These are phyloP conservation scores for Neopestalotiopsis clavispora DNA, from an alignment of 2,329 filamentous ascomycete genomes.

Conservation along the genomic window DNA sequence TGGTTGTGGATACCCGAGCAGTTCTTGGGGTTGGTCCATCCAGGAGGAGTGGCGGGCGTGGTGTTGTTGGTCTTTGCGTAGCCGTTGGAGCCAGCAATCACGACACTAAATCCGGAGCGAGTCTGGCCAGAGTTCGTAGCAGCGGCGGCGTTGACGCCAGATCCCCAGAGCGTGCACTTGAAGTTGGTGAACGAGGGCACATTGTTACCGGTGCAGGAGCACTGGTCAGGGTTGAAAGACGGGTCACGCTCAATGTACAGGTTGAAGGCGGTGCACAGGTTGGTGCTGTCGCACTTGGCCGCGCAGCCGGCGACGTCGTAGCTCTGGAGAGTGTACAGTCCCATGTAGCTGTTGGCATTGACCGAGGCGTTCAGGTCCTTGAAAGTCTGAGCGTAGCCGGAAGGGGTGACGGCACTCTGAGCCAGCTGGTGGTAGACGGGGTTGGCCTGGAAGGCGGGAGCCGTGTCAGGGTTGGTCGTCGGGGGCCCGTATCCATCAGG, in stretches of 20 bases:
- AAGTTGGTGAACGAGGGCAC: conserved; percentile 39
- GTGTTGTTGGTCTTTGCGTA: conserved; percentile 22
- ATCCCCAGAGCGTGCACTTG: conserved; percentile 44
- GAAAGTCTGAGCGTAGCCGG: conserved; percentile 36
- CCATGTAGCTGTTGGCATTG: conserved; percentile 30
- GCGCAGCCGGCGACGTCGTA: conserved; percentile 26
- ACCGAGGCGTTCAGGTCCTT: conserved; percentile 25
- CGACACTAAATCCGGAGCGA: conserved; percentile 20
- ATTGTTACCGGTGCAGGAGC: conserved; percentile 38
- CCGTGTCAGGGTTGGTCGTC: conserved; percentile 14
- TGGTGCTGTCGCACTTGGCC: conserved; percentile 23
- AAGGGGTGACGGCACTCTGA: conserved; percentile 20
- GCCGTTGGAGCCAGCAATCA: conserved; percentile 21
- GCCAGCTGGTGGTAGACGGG: conserved; percentile 17
- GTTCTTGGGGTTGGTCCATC: conserved; percentile 20
- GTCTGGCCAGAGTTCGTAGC: conserved; percentile 26
- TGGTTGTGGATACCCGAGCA: conserved; percentile 19
- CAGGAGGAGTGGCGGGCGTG: conserved; percentile 17
- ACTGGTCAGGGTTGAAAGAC: conserved; percentile 27
- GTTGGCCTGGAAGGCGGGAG: conserved; percentile 16
- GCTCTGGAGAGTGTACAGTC: conserved; percentile 25
- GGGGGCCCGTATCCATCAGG: conserved; percentile 24
- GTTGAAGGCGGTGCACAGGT: conserved; percentile 28
- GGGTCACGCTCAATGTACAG: conserved; percentile 30
- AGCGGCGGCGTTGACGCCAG: conserved; percentile 31